phyloP scores from a whole-genome alignment of 176 grass and related monocot species.

The Elaeis guineensis region DNA sequence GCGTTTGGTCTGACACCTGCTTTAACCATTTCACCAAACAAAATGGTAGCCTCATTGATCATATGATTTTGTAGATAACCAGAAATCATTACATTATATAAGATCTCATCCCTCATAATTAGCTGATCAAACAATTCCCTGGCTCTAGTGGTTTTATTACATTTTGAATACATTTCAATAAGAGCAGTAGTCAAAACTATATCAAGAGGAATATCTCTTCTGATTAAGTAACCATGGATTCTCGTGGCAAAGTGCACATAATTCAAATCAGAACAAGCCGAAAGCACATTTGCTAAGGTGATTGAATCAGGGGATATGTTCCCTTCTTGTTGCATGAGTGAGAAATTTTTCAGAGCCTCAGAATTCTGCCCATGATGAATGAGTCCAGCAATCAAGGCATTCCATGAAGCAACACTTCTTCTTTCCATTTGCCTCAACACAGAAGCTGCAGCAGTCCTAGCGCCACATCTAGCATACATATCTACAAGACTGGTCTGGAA shows the following conservation, averaged over 20 bases:
- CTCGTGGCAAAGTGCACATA: slow-evolving; percentile 23
- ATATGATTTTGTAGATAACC: slow-evolving; percentile 42
- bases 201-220: slow-evolving; percentile 46
- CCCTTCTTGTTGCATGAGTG: slow-evolving; percentile 32
- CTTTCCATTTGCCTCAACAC: slow-evolving; percentile 23
- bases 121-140: slow-evolving; percentile 46
- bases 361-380: slow-evolving; percentile 15
- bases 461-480: slow-evolving; percentile 43
- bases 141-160: slow-evolving; percentile 21
- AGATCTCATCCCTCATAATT: slow-evolving; percentile 31
- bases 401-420: slow-evolving; percentile 41
- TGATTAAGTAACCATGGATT: slow-evolving; percentile 48
- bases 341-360: slow-evolving; percentile 32
- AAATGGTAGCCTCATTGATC: slow-evolving; percentile 22
- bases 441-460: slow-evolving; percentile 22
- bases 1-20: slow-evolving; percentile 31
- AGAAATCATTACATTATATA: slow-evolving; percentile 45
- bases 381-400: slow-evolving; percentile 43
- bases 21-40: slow-evolving; percentile 30
- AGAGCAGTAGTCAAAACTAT: slow-evolving; percentile 49
- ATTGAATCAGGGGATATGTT: slow-evolving; percentile 44
- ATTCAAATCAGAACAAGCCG: slow-evolving; percentile 40
- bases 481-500: slow-evolving; percentile 39
- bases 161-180: slow-evolving; percentile 47
- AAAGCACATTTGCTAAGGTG: slow-evolving; percentile 48